phyloP scores from a whole-genome alignment of 441 rosid species.

The Euphorbia schlechtendalii region DNA sequence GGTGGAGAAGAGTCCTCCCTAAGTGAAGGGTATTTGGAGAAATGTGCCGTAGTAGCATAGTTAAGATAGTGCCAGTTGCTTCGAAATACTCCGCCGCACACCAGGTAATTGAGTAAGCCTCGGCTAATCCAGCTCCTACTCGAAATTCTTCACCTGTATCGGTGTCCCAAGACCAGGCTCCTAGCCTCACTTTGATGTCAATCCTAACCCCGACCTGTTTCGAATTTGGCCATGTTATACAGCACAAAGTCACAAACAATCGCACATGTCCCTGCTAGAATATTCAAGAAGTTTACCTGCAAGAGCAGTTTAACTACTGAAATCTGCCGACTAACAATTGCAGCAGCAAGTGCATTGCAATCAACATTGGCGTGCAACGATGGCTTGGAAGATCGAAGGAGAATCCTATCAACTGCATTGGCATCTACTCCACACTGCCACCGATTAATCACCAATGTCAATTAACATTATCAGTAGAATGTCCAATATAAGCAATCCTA shows the following conservation, averaged over 20 bases:
- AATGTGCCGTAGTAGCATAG: constrained; percentile 49
- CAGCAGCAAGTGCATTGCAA: constrained; percentile 86
- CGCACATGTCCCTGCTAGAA: no score
- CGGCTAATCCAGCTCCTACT: constrained; percentile 93
- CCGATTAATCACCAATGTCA: constrained; percentile 12
- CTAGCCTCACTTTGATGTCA: constrained; percentile 62
- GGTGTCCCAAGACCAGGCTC: constrained; percentile 95
- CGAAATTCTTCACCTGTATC: constrained; percentile 80
- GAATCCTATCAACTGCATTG: constrained; percentile 55
- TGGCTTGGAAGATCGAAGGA: constrained; percentile 85
- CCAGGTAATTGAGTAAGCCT: constrained; percentile 78
- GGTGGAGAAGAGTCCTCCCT: constrained; percentile 88
- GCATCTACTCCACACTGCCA: constrained; percentile 85
- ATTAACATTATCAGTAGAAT: no score
- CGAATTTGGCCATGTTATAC: constrained; percentile 7
- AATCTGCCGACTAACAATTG: constrained; percentile 77
- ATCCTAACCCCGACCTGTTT: constrained; percentile 61
- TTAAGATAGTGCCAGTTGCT: constrained; percentile 61
- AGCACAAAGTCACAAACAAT: neutral
- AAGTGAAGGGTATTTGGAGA: constrained; percentile 41
- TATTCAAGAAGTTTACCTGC: constrained; percentile 43
- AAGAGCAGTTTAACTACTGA: constrained; percentile 58
- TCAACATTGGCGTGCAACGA: constrained; percentile 75
- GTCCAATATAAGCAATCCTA: no score
- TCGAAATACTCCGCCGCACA: constrained; percentile 95